phyloP scores from a whole-genome alignment of 352 stramenopile genomes.

The Globisporangium nagaii region DNA sequence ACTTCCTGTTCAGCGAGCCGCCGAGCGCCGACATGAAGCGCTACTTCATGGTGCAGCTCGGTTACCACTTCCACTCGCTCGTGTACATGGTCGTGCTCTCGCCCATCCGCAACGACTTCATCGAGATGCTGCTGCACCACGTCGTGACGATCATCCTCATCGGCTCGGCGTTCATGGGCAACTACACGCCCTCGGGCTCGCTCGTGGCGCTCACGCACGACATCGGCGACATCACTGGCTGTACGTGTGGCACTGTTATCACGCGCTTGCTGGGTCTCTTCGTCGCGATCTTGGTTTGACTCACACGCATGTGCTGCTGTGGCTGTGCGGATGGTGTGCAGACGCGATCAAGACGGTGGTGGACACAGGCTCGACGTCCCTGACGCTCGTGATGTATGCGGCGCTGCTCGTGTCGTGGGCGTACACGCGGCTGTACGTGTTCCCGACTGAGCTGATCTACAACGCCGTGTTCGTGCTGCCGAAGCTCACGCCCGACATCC shows the following conservation, averaged over 20 bases:
- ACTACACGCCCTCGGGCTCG: constrained; percentile 37
- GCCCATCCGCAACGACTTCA: constrained; percentile 50
- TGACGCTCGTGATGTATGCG: constrained; percentile 30
- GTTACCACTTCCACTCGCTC: constrained; percentile 50
- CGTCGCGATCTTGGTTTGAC: too few relatives aligned
- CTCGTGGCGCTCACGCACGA: constrained; percentile 51
- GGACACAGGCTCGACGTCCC: constrained; percentile 33
- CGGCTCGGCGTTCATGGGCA: constrained; percentile 33
- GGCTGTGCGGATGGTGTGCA: constrained; percentile 14
- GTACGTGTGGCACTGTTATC: constrained; percentile 18
- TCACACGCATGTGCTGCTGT: too few relatives aligned
- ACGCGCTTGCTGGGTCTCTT: too few relatives aligned
- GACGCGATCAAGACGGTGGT: constrained; percentile 68
- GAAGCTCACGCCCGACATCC: constrained; percentile 20
- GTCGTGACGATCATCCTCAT: constrained; percentile 52
- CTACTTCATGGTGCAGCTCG: constrained; percentile 52
- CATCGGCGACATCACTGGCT: constrained; percentile 44
- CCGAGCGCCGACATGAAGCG: constrained; percentile 30
- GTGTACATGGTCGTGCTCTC: constrained; percentile 52
- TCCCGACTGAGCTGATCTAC: constrained; percentile 33
- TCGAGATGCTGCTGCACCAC: constrained; percentile 58
- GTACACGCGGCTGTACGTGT: constrained; percentile 33
- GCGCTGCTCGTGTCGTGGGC: constrained; percentile 29
- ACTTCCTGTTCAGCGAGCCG: constrained; percentile 22
- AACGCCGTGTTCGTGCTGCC: constrained; percentile 20